Evolutionary conservation across 2,329 filamentous ascomycete species (phyloP), one percentile per base, ranked within the genome.

Genomic region (Ophidiomyces ophidiicola): DNA sequence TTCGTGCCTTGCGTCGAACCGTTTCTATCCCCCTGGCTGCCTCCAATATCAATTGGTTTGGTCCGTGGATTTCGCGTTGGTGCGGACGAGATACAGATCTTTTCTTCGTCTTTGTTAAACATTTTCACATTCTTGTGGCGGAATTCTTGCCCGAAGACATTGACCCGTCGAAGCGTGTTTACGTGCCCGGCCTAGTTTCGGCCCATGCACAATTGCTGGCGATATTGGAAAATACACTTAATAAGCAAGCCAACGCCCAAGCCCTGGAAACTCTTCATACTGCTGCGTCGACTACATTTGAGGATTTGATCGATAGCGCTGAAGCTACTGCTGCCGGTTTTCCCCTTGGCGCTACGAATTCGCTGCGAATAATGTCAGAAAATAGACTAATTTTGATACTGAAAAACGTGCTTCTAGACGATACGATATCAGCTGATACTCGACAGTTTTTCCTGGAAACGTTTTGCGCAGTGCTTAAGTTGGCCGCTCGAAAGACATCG

Each of bases 41-140:
- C 4, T 70, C 76, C 20, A 76, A 79, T 47, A 78, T 93, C n/a
- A 68, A 78, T 30, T 94, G 87, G 86, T 76, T 81, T 51, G 83
- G 84, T 1, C 77, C 78, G 1, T 94, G 87, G 87, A 68, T 83
- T 5, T 75, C 80, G 26, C 76, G 85, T 44, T 94, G 87, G 87
- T 80, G 76, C 45, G 87, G 87, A 10, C 76, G 78, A 2, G 86
- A 94, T 50, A 92, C 82, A 3, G 87, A 94, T 53, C 67, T 94
- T 23, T 84, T 94, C 55, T 94, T 88, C 61, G 80, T 92, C 31
- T 94, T 94, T 53, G 76, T 78, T 62, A 94, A 93, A 60, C 80
- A 90, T 55, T 92, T 82, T 51, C 82, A 88, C 57, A 71, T 88
- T 14, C 67, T 94, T 2, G 71, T 79, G 3, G 76, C 82, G 28